Evolutionary conservation across 1,284 basidiomycete species (phyloP), one percentile per base, ranked within the genome.

Genomic region (Puccinia polysora): DNA sequence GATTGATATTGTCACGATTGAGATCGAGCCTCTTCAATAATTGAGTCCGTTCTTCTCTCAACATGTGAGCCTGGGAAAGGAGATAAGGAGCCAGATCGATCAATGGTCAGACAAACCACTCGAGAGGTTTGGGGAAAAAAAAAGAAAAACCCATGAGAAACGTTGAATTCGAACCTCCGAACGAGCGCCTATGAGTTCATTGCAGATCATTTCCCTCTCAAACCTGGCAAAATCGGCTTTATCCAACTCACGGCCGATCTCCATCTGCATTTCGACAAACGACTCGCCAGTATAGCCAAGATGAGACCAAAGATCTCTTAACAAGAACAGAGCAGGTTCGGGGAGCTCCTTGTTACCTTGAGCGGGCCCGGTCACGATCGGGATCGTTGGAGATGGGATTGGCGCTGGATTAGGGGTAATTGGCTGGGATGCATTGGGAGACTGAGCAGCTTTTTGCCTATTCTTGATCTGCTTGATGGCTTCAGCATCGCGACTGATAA

Each of bases 231-330:
- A 68, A 56, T 68, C 65, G n/a, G 65, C 65, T 12, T 43, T 20
- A 32, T 58, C 65, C 55, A 68, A 58, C 47, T 68, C 65, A 28
- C 65, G 50, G 40, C 52, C 30, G 28, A 68, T 68, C 32, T 68
- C 65, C 65, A 68, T 68, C 49, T 68, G 65, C 65, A 68, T 68
- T 28, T 68, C 65, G 14, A 68, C 65, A 59, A 68, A 68, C 15
- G 34, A 4, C 15, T 40, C 40, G 28, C 65, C 65, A 2, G 38
- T 43, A 36, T 68, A 68, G 4, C 65, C 65, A 18, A 68, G 43
- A 68, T 68, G 52, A 23, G 53, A 38, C 65, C 65, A 68, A 55
- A 68, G 52, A 28, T 68, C 65, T n/a, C 65, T 40, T 43, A 68
- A 45, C n/a, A 68, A 58, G 36, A 68, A 58, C 43, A 68, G 40